Conservation (phyloP, 345 rosid species). For the Stellera chamaejasme region DNA sequence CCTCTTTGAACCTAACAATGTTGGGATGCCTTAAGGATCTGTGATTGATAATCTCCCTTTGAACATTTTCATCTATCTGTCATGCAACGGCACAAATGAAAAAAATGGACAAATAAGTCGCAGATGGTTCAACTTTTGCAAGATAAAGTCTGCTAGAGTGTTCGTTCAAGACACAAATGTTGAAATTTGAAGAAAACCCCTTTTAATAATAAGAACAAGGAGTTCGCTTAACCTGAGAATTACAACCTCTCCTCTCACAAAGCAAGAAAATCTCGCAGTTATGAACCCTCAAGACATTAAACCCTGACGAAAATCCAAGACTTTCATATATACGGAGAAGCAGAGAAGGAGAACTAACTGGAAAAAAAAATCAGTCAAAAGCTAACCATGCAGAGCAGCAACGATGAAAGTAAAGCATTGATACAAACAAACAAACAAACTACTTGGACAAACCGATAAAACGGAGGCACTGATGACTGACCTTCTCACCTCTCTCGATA, state of each 20-base stretch:
- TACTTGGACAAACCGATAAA: neutral
- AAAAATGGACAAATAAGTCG: no score
- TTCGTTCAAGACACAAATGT: no score
- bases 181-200: no score
- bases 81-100: neutral
- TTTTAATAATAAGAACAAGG: no score
- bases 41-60: slow-evolving; percentile 79
- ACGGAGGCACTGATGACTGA: slow-evolving; percentile 23
- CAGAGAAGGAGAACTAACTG: neutral
- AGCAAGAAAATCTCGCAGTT: no score
- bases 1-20: slow-evolving; percentile 84
- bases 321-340: neutral
- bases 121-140: no score
- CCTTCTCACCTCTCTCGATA: slow-evolving; percentile 87
- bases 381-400: neutral
- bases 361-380: neutral
- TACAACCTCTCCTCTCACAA: no score
- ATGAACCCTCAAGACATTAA: no score
- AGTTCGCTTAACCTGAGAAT: no score
- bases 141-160: no score
- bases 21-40: slow-evolving; percentile 78
- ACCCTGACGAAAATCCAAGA: no score
- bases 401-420: neutral
- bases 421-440: neutral
- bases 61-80: slow-evolving; percentile 84